Evolutionary conservation across 2,329 filamentous ascomycete genomes (phyloP).

Genomic region (Cyanodermella asteris): DNA sequence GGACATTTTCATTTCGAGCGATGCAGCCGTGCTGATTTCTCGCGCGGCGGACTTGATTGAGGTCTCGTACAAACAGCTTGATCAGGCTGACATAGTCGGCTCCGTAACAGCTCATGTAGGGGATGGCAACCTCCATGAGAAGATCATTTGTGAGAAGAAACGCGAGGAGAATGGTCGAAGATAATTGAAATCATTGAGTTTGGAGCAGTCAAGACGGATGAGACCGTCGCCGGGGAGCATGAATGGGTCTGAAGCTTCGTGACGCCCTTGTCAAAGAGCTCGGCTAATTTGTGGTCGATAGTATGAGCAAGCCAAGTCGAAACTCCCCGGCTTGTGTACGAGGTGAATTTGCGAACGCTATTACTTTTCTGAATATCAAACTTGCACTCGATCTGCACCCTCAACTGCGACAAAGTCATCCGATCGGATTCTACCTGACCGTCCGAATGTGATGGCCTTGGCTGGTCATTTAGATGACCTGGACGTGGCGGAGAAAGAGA

Average conservation of each 20-base stretch:
- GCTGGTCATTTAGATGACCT: no score
- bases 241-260: constrained; percentile 9
- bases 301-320: no score
- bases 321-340: no score
- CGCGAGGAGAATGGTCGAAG: constrained; percentile 10
- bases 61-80: constrained; percentile 3
- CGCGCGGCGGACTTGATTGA: constrained; percentile 7
- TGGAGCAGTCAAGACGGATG: constrained; percentile 9
- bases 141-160: constrained; percentile 11
- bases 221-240: constrained; percentile 11
- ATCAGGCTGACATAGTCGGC: constrained; percentile 11
- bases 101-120: constrained; percentile 9
- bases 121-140: constrained; percentile 13
- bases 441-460: no score
- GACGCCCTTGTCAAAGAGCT: constrained; percentile 8
- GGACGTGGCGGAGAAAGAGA: no score
- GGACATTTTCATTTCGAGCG: constrained; percentile 6
- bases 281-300: constrained; percentile 6
- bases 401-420: constrained; percentile 10
- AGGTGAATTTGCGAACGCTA: no score
- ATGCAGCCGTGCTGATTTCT: constrained; percentile 8
- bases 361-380: no score
- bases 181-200: constrained; percentile 9
- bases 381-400: constrained; percentile 8
- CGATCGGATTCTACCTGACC: no score